Evolutionary conservation across 768 basidiomycete species (phyloP).

Genomic region (Podaxis pistillaris): DNA sequence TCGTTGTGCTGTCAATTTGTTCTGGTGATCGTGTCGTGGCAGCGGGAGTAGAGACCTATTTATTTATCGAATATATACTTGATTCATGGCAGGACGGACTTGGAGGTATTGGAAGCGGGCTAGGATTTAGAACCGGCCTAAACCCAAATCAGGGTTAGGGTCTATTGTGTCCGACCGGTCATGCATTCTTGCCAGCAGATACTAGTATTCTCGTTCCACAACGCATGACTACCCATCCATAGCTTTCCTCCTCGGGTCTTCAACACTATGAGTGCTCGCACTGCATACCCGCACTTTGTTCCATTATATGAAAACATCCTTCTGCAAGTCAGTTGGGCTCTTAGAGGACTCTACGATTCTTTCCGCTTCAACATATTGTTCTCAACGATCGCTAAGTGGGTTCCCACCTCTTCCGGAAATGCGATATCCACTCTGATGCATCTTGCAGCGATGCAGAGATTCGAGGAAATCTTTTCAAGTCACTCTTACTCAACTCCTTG

Average conservation of each 20-base stretch:
- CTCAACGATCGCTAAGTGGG: constrained; percentile 56
- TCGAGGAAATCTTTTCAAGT: constrained; percentile 72
- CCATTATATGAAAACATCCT: constrained; percentile 56
- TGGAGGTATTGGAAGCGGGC: neutral
- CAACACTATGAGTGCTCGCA: constrained; percentile 32
- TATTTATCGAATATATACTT: neutral
- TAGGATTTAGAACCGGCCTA: neutral
- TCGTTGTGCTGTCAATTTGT: constrained; percentile 10
- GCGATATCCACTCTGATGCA: neutral
- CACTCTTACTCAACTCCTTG: constrained; percentile 66
- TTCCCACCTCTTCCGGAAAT: neutral
- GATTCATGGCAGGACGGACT: neutral
- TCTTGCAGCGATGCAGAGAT: constrained; percentile 67
- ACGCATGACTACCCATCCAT: neutral
- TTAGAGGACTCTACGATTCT: constrained; percentile 64
- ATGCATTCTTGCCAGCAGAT: neutral
- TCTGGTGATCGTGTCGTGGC: constrained; percentile 1
- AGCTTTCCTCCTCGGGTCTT: neutral
- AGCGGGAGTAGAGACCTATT: neutral
- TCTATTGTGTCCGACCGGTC: constrained; percentile 13
- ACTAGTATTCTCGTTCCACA: constrained; percentile 8
- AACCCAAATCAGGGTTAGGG: constrained; percentile 39
- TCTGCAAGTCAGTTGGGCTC: constrained; percentile 60
- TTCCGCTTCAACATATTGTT: constrained; percentile 71
- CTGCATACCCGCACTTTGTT: constrained; percentile 69